Evolutionary conservation across 1,284 basidiomycete genomes (phyloP), one percentile per base, ranked within the genome.

Genomic region (Coniferiporia sulphurascens): DNA sequence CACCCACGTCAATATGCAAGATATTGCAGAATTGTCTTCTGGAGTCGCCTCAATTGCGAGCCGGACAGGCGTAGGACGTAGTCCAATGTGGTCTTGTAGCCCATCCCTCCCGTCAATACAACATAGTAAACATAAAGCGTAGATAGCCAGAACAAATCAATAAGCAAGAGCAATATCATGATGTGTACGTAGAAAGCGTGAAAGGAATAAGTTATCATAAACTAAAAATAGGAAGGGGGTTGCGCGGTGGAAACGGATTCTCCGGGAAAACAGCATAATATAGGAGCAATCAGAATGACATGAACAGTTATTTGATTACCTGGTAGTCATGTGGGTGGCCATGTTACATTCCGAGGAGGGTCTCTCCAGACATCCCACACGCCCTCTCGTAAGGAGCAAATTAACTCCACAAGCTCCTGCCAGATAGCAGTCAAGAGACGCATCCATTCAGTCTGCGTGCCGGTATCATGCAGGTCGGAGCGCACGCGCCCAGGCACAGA

Each of bases 401-500:
- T 21, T 17, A 41, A 34, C n/a, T 58, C 52, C 12, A 58, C 19
- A 54, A 58, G 21, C n/a, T 52, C 41, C n/a, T 35, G 50, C 56
- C 49, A 55, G 35, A 49, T 36, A n/a, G 44, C 22, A 15, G 38
- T 22, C 13, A 58, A 17, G 35, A 35, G 48, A 15, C 50, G 45
- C 15, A 32, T 57, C 60, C 60, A 61, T 19, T 41, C 35, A 17
- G 35, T 22, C 35, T 43, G 15, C 49, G n/a, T 17, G 8, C 17
- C 27, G 35, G 52, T 22, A 52, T 41, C 15, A 55, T 48, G 32
- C 9, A 48, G 6, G 12, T 17, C 34, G 1, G 52, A 32, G 36
- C 36, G 46, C 22, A n/a, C 66, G 43, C 62, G 45, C 54, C 59
- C 60, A 58, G 69, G 63, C 65, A 72, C 72, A 64, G 72, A 68